Percentiles rank a stretch among this genome's conserved stretches.
These are phyloP conservation scores for Helianthus tuberosus DNA, from an alignment of 129 eudicot species.

Conservation along the genomic window DNA sequence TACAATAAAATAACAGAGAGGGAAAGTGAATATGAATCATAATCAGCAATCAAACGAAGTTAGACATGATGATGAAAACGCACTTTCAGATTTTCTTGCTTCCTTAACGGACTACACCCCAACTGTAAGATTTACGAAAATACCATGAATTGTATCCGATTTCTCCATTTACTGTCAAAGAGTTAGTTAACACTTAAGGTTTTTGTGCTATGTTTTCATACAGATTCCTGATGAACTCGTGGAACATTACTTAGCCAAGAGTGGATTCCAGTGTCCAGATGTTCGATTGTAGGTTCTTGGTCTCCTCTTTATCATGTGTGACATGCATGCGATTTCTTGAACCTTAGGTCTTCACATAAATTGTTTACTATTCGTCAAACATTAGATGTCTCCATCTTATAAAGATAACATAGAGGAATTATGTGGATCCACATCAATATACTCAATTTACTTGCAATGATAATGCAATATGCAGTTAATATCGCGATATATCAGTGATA, in stretches of 20 bases:
- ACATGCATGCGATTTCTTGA: background rate
- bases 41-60: no score
- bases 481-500: no score
- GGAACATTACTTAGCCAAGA: constrained; percentile 91
- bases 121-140: no score
- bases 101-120: no score
- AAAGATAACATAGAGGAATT: background rate
- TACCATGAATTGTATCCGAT: no score
- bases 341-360: background rate
- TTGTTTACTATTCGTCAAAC: background rate
- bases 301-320: constrained; percentile 1
- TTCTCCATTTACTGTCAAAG: no score
- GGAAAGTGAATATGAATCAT: background rate
- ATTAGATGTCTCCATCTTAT: background rate
- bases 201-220: background rate
- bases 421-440: background rate
- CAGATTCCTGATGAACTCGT: constrained; percentile 94
- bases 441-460: background rate
- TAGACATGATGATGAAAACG: no score
- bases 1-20: background rate
- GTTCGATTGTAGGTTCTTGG: constrained; percentile 73
- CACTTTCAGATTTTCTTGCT: constrained; percentile 41
- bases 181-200: no score
- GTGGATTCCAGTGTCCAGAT: constrained; percentile 97
- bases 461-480: no score